Percentiles rank a stretch among this genome's conserved stretches.
Conservation (phyloP, 169 alveolate genomes). For the Plasmodium cynomolgi region DNA sequence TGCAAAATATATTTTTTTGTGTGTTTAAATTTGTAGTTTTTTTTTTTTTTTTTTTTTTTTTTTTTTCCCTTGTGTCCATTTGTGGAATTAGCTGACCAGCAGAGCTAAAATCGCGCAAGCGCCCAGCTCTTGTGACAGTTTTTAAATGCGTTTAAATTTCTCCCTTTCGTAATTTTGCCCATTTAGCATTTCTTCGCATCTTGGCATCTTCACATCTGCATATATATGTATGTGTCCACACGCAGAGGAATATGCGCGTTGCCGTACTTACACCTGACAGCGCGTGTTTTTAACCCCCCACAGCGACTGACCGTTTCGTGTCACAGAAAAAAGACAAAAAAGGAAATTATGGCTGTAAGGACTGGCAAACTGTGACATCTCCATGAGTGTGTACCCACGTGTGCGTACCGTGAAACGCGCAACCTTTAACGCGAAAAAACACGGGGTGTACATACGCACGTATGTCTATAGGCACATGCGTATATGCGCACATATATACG, state of each 20-base stretch:
- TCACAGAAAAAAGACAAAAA: neutral
- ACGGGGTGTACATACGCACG: neutral
- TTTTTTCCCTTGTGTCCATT: neutral
- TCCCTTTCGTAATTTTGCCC: neutral
- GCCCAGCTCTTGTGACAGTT: neutral
- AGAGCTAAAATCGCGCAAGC: neutral
- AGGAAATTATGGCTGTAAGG: conserved; percentile 1
- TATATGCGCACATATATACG: neutral
- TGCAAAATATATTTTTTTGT: neutral
- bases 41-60: neutral
- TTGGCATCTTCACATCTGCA: neutral
- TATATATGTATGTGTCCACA: neutral
- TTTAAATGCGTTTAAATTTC: conserved; percentile 1
- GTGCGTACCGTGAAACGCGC: neutral
- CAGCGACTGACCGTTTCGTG: neutral
- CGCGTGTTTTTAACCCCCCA: neutral
- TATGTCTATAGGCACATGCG: neutral
- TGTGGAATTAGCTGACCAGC: neutral
- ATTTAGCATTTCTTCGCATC: neutral
- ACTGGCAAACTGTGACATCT: neutral
- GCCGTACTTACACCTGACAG: neutral
- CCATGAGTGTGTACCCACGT: neutral
- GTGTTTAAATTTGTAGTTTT: neutral
- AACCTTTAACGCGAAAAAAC: neutral
- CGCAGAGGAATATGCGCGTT: neutral